Evolutionary conservation across 345 rosid species (phyloP).

Genomic region (Syzygium grande): DNA sequence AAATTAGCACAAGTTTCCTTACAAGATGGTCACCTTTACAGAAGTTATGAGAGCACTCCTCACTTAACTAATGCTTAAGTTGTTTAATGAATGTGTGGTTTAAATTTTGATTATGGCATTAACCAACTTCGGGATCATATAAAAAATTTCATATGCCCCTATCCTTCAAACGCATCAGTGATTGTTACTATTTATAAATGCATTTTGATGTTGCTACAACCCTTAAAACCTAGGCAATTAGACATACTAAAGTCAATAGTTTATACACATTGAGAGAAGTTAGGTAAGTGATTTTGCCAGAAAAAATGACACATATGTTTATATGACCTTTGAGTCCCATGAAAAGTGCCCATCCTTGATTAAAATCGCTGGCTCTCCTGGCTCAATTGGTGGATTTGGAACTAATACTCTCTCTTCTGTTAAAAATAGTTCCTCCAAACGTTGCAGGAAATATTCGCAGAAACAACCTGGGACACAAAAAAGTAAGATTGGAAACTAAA

Average conservation of each 20-base stretch:
- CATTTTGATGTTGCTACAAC: not conserved
- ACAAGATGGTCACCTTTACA: not conserved
- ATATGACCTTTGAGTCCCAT: constrained; percentile 76
- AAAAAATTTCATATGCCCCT: not conserved
- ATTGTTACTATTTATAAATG: not conserved
- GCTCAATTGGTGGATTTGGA: constrained; percentile 73
- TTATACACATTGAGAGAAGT: not conserved
- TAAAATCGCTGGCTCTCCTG: constrained; percentile 68
- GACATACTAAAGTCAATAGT: not conserved
- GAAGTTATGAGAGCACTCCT: not conserved
- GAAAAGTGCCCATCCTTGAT: constrained; percentile 75
- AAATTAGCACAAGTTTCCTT: not conserved
- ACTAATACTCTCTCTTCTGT: constrained; percentile 71
- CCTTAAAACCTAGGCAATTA: not conserved
- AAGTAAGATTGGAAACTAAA: not conserved
- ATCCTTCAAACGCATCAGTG: not conserved
- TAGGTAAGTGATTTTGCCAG: not conserved
- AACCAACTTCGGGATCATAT: not conserved
- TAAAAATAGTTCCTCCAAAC: constrained; percentile 75
- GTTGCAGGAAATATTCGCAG: constrained; percentile 87
- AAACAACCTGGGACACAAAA: constrained; percentile 58
- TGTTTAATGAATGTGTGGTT: not conserved
- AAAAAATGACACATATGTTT: not conserved
- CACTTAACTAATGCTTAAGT: not conserved
- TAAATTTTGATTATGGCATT: not conserved